Evolutionary conservation across 2,329 filamentous ascomycete species (phyloP).

Genomic region (Cladosporium oxysporum): DNA sequence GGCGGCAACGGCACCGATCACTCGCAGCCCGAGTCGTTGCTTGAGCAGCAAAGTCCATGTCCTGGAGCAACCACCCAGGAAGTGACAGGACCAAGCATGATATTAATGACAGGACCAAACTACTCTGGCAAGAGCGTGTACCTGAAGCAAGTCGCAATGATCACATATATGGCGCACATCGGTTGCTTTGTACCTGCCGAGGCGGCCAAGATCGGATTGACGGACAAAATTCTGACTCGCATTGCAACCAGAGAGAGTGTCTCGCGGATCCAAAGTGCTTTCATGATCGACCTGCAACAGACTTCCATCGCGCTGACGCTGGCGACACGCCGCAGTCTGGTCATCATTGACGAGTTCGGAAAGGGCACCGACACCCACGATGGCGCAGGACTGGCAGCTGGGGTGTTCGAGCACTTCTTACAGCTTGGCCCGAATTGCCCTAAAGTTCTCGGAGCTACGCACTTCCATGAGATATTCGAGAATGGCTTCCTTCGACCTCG

Average conservation of each 20-base stretch:
- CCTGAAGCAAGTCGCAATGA: conserved; percentile 87
- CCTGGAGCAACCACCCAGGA: background rate
- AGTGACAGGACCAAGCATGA: conserved; percentile 58
- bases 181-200: conserved; percentile 89
- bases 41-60: background rate
- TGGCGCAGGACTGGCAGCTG: conserved; percentile 65
- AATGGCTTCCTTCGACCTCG: conserved; percentile 56
- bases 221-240: conserved; percentile 87
- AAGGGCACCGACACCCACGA: conserved; percentile 67
- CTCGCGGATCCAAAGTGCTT: conserved; percentile 64
- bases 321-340: conserved; percentile 72
- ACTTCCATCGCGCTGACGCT: conserved; percentile 74
- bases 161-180: conserved; percentile 88
- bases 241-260: conserved; percentile 74
- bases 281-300: conserved; percentile 85
- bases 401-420: conserved; percentile 60
- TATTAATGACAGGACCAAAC: conserved; percentile 89
- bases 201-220: conserved; percentile 75
- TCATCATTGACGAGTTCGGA: conserved; percentile 92
- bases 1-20: conserved; percentile 55
- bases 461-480: conserved; percentile 75
- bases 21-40: background rate
- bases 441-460: conserved; percentile 63
- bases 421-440: conserved; percentile 51
- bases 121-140: conserved; percentile 97